phyloP scores from a whole-genome alignment of 1,284 basidiomycete genomes.

The Sanghuangporus sanghuang region DNA sequence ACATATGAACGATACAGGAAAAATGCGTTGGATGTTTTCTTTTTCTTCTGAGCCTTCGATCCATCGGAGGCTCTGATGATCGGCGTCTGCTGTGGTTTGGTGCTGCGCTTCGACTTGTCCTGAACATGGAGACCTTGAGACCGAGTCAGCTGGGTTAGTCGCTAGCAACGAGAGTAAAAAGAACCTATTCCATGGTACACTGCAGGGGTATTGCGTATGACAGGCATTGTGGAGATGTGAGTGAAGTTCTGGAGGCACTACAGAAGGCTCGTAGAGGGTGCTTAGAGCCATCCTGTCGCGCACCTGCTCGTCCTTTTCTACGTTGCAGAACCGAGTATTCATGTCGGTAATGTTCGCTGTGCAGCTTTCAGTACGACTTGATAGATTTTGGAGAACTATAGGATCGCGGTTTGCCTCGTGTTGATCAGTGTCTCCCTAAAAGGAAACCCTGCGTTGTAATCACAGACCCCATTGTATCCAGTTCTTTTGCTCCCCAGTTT shows the following conservation, averaged over 20 bases:
- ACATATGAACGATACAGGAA: conserved; percentile 11
- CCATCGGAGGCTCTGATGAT: neutral
- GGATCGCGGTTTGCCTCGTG: neutral
- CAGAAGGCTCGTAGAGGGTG: neutral
- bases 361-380: neutral
- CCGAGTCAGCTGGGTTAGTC: neutral
- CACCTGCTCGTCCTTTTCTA: neutral
- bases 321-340: neutral
- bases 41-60: neutral
- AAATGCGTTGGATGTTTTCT: conserved; percentile 10
- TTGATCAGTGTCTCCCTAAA: neutral
- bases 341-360: neutral
- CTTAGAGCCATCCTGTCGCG: neutral
- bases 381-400: neutral
- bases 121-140: neutral
- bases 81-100: neutral
- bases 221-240: neutral
- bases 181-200: neutral
- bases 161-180: neutral
- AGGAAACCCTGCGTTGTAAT: neutral
- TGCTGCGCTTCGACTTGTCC: neutral
- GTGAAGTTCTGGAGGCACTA: neutral
- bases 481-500: neutral
- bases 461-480: neutral
- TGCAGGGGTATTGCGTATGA: neutral